These are phyloP conservation scores for Conoideocrella luteorostrata DNA, from an alignment of 2,329 filamentous ascomycete genomes.

Conservation along the genomic window DNA sequence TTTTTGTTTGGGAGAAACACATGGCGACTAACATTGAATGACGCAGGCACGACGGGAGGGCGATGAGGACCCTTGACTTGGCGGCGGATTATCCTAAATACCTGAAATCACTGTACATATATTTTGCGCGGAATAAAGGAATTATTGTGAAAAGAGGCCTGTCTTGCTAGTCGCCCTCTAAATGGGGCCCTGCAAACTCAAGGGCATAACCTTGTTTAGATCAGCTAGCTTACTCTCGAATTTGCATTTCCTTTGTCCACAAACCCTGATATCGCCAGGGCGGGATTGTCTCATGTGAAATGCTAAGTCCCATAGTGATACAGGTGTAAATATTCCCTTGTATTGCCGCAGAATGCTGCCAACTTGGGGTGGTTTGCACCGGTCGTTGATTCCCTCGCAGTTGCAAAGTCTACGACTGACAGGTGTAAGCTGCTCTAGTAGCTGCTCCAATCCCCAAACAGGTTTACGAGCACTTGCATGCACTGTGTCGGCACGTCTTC, in stretches of 20 bases:
- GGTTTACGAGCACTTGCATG: neutral
- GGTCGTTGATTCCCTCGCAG: neutral
- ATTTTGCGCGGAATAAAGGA: slow-evolving; percentile 7
- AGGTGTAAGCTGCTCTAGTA: slow-evolving; percentile 2
- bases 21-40: neutral
- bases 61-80: slow-evolving; percentile 45
- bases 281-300: too few species aligned
- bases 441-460: slow-evolving; percentile 2
- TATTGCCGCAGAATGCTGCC: neutral
- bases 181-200: neutral
- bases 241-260: slow-evolving; percentile 1
- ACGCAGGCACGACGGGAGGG: slow-evolving; percentile 47
- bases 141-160: neutral
- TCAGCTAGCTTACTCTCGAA: neutral
- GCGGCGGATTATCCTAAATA: slow-evolving; percentile 3
- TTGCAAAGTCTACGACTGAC: neutral
- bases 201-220: neutral
- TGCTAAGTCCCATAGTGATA: too few species aligned
- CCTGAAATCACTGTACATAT: slow-evolving; percentile 30
- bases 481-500: neutral
- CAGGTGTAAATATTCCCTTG: too few species aligned
- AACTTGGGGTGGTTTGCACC: neutral
- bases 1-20: neutral
- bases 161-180: neutral
- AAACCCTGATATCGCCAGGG: too few species aligned